phyloP scores from a whole-genome alignment of 2,329 filamentous ascomycete genomes.

The Pseudogymnoascus sp. region DNA sequence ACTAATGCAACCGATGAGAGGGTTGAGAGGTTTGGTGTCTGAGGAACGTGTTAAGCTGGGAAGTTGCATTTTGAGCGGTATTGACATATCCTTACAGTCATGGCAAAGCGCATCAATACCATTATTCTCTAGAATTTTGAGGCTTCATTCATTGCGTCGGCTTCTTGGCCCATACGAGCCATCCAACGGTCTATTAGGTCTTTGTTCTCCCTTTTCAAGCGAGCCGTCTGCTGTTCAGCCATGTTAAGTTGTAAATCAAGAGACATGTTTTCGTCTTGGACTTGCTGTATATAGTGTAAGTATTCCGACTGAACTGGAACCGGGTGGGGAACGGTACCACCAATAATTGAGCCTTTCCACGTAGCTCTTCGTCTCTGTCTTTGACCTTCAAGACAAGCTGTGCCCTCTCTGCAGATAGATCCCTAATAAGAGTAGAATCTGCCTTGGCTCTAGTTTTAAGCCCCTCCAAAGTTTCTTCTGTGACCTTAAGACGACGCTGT shows the following conservation, averaged over 20 bases:
- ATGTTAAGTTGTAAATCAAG: conserved; percentile 83
- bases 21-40: conserved; percentile 5
- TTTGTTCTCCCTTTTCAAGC: conserved; percentile 74
- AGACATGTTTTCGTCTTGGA: conserved; percentile 89
- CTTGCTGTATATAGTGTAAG: conserved; percentile 45
- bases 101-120: conserved; percentile 8
- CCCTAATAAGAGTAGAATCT: conserved; percentile 56
- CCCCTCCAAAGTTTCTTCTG: conserved; percentile 58
- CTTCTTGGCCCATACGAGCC: conserved; percentile 77
- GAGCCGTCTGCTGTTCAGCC: conserved; percentile 68
- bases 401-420: conserved; percentile 57
- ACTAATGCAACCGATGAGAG: conserved; percentile 6
- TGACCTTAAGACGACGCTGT: conserved; percentile 55
- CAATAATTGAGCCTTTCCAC: conserved; percentile 74
- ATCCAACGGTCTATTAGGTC: conserved; percentile 90
- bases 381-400: conserved; percentile 60
- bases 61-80: not conserved
- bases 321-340: conserved; percentile 46
- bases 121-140: conserved; percentile 10
- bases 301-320: not conserved
- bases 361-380: conserved; percentile 80
- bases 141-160: conserved; percentile 72
- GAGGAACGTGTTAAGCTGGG: not conserved
- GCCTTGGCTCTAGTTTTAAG: conserved; percentile 53
- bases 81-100: conserved; percentile 10